Evolutionary conservation across 2,329 filamentous ascomycete genomes (phyloP).

Genomic region (Spiromastix sp.): DNA sequence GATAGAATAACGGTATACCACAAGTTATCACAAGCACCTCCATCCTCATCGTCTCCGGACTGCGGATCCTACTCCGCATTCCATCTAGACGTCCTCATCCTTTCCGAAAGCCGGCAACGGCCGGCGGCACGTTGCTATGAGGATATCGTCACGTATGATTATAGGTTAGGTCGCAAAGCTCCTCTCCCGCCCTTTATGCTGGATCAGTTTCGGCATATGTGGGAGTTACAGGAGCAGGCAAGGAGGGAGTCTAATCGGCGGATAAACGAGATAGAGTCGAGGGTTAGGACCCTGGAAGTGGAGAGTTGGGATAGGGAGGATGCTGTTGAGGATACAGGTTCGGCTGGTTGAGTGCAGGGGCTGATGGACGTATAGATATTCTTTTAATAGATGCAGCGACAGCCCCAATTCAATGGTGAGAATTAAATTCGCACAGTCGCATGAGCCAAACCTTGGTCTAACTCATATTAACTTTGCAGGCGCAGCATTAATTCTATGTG

Average conservation of each 20-base stretch:
- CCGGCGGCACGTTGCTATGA: constrained; percentile 65
- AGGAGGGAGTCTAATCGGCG: constrained; percentile 41
- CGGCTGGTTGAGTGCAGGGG: constrained; percentile 15
- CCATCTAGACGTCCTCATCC: constrained; percentile 49
- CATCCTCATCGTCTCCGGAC: constrained; percentile 22
- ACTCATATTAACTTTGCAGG: too few species aligned
- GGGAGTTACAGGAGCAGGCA: constrained; percentile 51
- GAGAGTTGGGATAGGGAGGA: constrained; percentile 62
- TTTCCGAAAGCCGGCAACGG: constrained; percentile 66
- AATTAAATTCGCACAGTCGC: too few species aligned
- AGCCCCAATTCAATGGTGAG: too few species aligned
- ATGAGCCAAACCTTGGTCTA: too few species aligned
- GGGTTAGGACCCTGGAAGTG: constrained; percentile 55
- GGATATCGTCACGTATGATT: constrained; percentile 72
- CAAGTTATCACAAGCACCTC: constrained; percentile 43
- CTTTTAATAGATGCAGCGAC: not conserved
- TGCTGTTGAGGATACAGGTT: constrained; percentile 61
- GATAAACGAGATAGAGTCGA: constrained; percentile 47
- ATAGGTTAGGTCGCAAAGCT: constrained; percentile 47
- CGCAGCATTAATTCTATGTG: too few species aligned
- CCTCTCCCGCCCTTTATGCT: constrained; percentile 50
- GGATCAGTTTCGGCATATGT: constrained; percentile 49
- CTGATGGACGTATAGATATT: not conserved
- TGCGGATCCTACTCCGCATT: constrained; percentile 22
- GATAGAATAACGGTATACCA: constrained; percentile 78